Evolutionary conservation across 345 rosid species (phyloP), one percentile per base, ranked within the genome.

Genomic region (Jatropha curcas): DNA sequence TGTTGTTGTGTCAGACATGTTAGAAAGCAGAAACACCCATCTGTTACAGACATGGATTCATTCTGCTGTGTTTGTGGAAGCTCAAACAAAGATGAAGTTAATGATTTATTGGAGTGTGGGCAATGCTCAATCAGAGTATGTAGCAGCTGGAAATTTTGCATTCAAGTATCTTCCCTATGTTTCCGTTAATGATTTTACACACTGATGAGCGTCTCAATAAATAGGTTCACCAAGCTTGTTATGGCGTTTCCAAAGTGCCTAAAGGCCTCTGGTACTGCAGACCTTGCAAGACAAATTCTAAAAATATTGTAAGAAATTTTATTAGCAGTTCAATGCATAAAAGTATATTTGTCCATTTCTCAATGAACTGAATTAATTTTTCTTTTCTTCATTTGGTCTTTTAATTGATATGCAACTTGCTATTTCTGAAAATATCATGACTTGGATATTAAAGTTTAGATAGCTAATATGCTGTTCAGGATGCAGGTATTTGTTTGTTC

Each of bases 211-310:
- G 34, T 48, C 41, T 34, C 67, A 24, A 63, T 69, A 27, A 50
- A 25, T 65, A 85, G 88, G 86, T 85, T 72, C 88, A 85, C 72
- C 88, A 85, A 59, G 86, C 88, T 74, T 85, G 88, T 79, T 85
- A 85, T 79, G 88, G 88, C 25, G 71, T 85, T 76, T 66, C 75
- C 31, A 83, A 37, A 71, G 83, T 81, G 27, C 88, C 88, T 22
- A 83, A 79, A 76, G 78, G 83, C 62, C 57, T 56, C 51, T 85
- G 88, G 88, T 79, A 58, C 74, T 85, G 88, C 79, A 79, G 86
- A 74, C 84, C 86, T 52, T 85, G 88, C 83, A 74, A 71, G 60
- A 73, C 83, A 25, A 65, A 58, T 55, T 66, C 88, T 57, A 79
- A 73, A 67, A 68, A 85, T 72, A 72, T 75, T 51, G 86, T 85